Conservation (phyloP, 2,329 filamentous ascomycete species). For the Keithomyces neogunnii region DNA sequence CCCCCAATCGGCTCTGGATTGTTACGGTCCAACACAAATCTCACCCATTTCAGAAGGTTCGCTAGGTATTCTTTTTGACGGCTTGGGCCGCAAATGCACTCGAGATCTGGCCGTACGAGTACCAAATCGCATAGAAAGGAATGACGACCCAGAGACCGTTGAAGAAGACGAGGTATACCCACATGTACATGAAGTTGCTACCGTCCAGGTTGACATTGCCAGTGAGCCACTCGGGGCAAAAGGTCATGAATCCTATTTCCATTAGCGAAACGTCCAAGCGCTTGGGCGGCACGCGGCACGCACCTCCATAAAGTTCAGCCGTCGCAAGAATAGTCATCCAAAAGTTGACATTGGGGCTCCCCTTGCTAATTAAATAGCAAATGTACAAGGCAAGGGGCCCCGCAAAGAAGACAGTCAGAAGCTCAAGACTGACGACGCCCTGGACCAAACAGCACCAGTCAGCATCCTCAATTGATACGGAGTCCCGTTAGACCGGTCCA, state of each 20-base stretch:
- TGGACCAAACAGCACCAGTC: slow-evolving; percentile 12
- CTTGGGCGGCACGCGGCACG: slow-evolving; percentile 7
- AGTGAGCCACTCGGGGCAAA: slow-evolving; percentile 60
- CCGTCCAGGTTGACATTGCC: slow-evolving; percentile 53
- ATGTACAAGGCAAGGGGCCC: slow-evolving; percentile 52
- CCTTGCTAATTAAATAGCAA: slow-evolving; percentile 50
- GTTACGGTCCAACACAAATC: too few species aligned
- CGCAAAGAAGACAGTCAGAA: slow-evolving; percentile 55
- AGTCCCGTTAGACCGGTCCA: not conserved
- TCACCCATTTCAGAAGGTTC: not conserved
- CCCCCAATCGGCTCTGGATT: too few species aligned
- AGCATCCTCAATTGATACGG: not conserved
- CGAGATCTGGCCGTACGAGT: slow-evolving; percentile 45
- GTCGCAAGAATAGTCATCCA: slow-evolving; percentile 59
- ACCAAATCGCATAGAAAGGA: slow-evolving; percentile 50
- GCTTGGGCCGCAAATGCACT: slow-evolving; percentile 35
- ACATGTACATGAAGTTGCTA: slow-evolving; percentile 60
- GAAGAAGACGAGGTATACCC: slow-evolving; percentile 62
- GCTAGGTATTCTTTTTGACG: slow-evolving; percentile 18
- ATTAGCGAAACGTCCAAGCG: not conserved
- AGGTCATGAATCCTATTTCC: slow-evolving; percentile 56
- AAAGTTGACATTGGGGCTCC: slow-evolving; percentile 46
- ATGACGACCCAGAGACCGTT: slow-evolving; percentile 60
- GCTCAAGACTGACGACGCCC: slow-evolving; percentile 55
- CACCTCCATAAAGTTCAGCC: slow-evolving; percentile 57